Evolutionary conservation across 1,284 basidiomycete genomes (phyloP).

Genomic region (Athelia psychrophila): DNA sequence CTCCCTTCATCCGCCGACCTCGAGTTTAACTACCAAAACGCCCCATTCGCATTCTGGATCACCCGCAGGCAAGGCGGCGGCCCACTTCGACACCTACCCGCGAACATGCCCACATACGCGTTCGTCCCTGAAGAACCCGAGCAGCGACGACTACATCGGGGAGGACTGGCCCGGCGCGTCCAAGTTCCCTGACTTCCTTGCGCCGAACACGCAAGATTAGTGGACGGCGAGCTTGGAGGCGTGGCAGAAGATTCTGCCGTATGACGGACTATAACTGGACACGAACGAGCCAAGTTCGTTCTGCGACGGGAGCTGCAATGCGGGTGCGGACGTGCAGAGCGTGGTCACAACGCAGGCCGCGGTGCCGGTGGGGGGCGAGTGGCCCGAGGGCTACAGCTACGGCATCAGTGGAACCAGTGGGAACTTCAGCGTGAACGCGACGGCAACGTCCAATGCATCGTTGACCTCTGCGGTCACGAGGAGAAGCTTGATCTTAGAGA

Average conservation of each 20-base stretch:
- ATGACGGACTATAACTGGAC: conserved; percentile 51
- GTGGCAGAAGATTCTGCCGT: conserved; percentile 35
- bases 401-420: conserved; percentile 29
- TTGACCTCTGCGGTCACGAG: conserved; percentile 5
- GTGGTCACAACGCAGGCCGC: conserved; percentile 5
- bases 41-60: conserved; percentile 80
- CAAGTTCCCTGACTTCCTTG: conserved; percentile 44
- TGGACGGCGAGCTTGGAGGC: conserved; percentile 35
- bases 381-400: conserved; percentile 28
- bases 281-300: conserved; percentile 36
- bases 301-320: conserved; percentile 12
- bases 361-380: conserved; percentile 12
- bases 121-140: conserved; percentile 67
- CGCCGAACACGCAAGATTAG: conserved; percentile 32
- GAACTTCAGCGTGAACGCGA: conserved; percentile 32
- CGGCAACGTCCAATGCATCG: conserved; percentile 15
- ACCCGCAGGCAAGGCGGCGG: conserved; percentile 59
- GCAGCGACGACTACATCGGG: conserved; percentile 64
- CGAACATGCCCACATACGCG: conserved; percentile 44
- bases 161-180: conserved; percentile 51
- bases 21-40: conserved; percentile 63
- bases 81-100: conserved; percentile 68
- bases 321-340: background rate
- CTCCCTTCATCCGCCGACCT: conserved; percentile 47
- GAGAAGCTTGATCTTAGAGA: conserved; percentile 6